Base-by-base conservation (phyloP, 1,284 basidiomycete genomes). In the Ceratobasidium sp. region DNA sequence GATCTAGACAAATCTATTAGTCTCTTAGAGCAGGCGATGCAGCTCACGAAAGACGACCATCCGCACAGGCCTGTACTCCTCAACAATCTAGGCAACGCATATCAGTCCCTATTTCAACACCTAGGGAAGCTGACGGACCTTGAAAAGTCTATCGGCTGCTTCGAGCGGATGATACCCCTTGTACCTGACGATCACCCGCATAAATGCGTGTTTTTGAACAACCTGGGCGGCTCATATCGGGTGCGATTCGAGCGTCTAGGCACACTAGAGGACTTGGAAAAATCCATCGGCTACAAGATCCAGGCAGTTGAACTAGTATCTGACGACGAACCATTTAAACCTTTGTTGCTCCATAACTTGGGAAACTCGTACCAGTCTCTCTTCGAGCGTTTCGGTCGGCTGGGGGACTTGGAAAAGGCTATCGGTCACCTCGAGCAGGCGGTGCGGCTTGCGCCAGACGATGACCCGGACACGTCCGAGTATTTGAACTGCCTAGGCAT, bases 401-500 rank as follows among this genome's bases (percentile, higher is more conserved):
- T 26, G 10, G 15, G 15, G 17, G 64, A 66, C 23, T 17, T 66
- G 17, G 40, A 66, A 10, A 28, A 66, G 38, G 64, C 64, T 5
- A 23, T 66, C n/a, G 42, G 46, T 7, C 26, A 26, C 33, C n/a
- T n/a, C 15, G 28, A 38, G 5, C 40, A 66, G 33, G 38, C 40
- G 7, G 64, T 66, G 15, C 33, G 33, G 33, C 33, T 33, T 33
- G 33, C 33, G 33, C 33, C 33, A 33, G 33, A 33, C 33, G 33
- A 33, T 33, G 33, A 33, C 33, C 33, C 33, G 33, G 33, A 33
- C 33, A 33, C 33, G 33, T 13, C 57, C 15, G 23, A 17, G 23
- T 61, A 61, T 61, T 33, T 61, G 13, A 61, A 13, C 57, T 23
- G 28, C 28, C 57, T 61, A n/a, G 57, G 57, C 17, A 61, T n/a